Percentiles rank a stretch among this genome's conserved stretches.
Conservation (phyloP, 306 rosid genomes). For the Sicyos edulis region DNA sequence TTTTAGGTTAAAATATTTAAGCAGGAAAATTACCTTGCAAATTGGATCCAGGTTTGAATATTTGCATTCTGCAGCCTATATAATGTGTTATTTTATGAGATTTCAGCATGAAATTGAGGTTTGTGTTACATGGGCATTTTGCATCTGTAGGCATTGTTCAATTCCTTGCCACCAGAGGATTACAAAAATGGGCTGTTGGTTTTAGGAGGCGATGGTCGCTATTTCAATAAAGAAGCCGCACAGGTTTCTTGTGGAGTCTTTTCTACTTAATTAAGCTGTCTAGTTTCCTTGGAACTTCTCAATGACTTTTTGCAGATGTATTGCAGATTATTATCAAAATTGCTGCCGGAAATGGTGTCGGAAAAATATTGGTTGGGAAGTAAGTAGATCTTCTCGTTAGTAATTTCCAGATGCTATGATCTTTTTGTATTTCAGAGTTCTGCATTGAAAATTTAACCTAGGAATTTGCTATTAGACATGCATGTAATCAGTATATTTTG, state of each 20-base stretch:
- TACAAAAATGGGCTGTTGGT: conserved; percentile 79
- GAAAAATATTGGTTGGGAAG: conserved; percentile 90
- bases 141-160: conserved; percentile 60
- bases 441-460: conserved; percentile 2
- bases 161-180: conserved; percentile 81
- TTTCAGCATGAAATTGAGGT: not conserved
- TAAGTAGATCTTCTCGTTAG: conserved; percentile 29
- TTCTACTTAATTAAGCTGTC: not conserved
- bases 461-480: not conserved
- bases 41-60: conserved; percentile 87
- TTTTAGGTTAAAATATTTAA: conserved; percentile 81
- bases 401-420: conserved; percentile 4
- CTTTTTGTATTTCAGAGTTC: not conserved
- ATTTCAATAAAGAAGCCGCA: conserved; percentile 82
- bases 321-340: conserved; percentile 85
- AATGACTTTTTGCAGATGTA: conserved; percentile 21
- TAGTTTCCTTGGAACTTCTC: conserved; percentile 11
- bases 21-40: conserved; percentile 88
- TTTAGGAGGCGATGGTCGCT: conserved; percentile 98
- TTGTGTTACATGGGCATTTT: conserved; percentile 4
- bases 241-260: conserved; percentile 41
- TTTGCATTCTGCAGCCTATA: conserved; percentile 2
- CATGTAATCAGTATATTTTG: not conserved
- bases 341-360: conserved; percentile 93
- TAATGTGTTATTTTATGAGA: not conserved